phyloP scores from a whole-genome alignment of 192 early-diverging fungal genomes.

The Funneliformis geosporum region DNA sequence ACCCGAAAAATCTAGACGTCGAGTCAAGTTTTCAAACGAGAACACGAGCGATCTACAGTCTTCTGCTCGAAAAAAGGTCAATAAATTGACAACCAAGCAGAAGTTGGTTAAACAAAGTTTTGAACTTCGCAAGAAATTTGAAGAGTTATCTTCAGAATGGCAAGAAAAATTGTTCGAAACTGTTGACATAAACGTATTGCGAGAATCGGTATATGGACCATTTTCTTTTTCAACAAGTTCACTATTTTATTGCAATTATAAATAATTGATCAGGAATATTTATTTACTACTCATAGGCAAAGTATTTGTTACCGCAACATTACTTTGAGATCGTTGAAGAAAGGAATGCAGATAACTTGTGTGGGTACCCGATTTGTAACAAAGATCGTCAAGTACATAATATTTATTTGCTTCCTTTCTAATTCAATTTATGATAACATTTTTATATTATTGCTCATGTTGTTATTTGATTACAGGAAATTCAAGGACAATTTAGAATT shows the following conservation, averaged over 20 bases:
- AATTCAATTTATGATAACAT: not conserved
- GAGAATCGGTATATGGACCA: constrained; percentile 42
- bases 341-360: constrained; percentile 64
- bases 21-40: not conserved
- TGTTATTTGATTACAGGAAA: constrained; percentile 38
- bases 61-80: not conserved
- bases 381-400: constrained; percentile 45
- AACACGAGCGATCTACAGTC: not conserved
- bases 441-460: not conserved
- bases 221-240: not conserved
- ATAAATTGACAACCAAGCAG: constrained; percentile 11
- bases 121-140: constrained; percentile 38
- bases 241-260: not conserved
- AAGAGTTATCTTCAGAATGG: constrained; percentile 48
- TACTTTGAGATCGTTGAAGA: constrained; percentile 76
- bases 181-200: constrained; percentile 39
- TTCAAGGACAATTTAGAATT: constrained; percentile 66
- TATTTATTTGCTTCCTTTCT: not conserved
- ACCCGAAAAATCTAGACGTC: not conserved
- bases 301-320: constrained; percentile 63
- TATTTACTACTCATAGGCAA: constrained; percentile 42
- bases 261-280: not conserved
- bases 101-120: constrained; percentile 36
- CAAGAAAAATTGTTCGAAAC: constrained; percentile 51
- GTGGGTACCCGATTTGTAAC: constrained; percentile 85